A percentile compares a stretch with the other conserved stretches of the same genome.
Conservation (phyloP, 2,329 filamentous ascomycete species). For the Fusarium xylarioides region DNA sequence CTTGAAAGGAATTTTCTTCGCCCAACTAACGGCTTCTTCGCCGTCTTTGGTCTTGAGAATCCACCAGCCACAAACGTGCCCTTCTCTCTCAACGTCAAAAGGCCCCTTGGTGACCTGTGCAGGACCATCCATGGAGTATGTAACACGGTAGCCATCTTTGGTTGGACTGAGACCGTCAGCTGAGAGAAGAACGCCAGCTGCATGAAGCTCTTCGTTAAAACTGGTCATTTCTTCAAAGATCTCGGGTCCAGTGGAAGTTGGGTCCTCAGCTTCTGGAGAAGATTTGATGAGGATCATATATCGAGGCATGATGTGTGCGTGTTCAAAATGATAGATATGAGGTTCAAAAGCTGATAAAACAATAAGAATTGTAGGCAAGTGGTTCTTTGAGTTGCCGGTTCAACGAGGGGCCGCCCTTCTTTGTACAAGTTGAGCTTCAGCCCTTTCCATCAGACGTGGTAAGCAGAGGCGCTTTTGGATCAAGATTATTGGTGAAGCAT, state of each 20-base stretch:
- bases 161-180: constrained; percentile 42
- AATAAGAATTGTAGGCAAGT: background rate
- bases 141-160: constrained; percentile 41
- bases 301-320: constrained; percentile 37
- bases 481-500: background rate
- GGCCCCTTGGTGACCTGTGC: constrained; percentile 41
- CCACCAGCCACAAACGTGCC: constrained; percentile 46
- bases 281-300: constrained; percentile 46
- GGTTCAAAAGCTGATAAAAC: background rate
- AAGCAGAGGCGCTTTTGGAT: background rate
- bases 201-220: constrained; percentile 43
- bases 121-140: constrained; percentile 32
- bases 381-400: background rate
- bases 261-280: constrained; percentile 35
- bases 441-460: background rate
- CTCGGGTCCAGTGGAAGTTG: constrained; percentile 18
- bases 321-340: background rate
- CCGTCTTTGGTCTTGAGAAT: constrained; percentile 42
- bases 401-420: background rate
- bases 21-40: constrained; percentile 46
- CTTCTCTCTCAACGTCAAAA: constrained; percentile 41
- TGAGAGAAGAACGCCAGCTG: constrained; percentile 41
- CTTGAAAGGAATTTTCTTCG: constrained; percentile 42
- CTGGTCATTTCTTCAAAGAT: constrained; percentile 39
- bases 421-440: background rate